Evolutionary conservation across 345 rosid genomes (phyloP), one percentile per base, ranked within the genome.

Genomic region (Adansonia digitata): DNA sequence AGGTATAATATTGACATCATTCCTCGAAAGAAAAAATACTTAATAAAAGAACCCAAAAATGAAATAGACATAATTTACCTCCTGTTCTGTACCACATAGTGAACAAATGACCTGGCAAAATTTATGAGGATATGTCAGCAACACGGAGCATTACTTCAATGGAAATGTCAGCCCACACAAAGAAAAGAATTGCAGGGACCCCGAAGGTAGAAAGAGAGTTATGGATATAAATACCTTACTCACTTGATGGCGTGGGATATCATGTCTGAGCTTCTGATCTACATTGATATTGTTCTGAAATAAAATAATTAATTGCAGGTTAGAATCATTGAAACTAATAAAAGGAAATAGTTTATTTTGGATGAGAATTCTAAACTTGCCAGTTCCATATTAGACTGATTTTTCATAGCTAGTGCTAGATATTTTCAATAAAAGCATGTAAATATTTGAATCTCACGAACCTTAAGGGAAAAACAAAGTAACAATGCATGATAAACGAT

Each of bases 71-170:
- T 42, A 6, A 80, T 82, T 80, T 62, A 94, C 98, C 92, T 87
- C 88, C 81, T 94, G 98, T 77, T 89, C 94, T 20, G 94, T 92
- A 76, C 89, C 90, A 80, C 97, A 93, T 29, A 93, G 92, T 42
- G 88, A 84, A 79, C 97, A 93, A 42, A 89, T 84, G 80, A 91
- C 89, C 92, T 88, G 85, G 24, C 72, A 73, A 73, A 65, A 18
- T 56, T 26, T 55, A 59, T 49, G 61, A 65, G n/a, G 14, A 13
- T n/a, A n/a, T 69, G 48, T 76, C 56, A 82, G 46, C 43, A 51
- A 45, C 18, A 55, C n/a, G 42, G 26, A 14, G 10, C 35, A 71
- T 51, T 42, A 63, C 45, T 0, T n/a, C n/a, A n/a, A 9, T n/a
- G n/a, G n/a, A n/a, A n/a, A n/a, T n/a, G n/a, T n/a, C 22, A 18